Base-by-base conservation (phyloP, 768 basidiomycete species). In the Cystobasidium ongulense region DNA sequence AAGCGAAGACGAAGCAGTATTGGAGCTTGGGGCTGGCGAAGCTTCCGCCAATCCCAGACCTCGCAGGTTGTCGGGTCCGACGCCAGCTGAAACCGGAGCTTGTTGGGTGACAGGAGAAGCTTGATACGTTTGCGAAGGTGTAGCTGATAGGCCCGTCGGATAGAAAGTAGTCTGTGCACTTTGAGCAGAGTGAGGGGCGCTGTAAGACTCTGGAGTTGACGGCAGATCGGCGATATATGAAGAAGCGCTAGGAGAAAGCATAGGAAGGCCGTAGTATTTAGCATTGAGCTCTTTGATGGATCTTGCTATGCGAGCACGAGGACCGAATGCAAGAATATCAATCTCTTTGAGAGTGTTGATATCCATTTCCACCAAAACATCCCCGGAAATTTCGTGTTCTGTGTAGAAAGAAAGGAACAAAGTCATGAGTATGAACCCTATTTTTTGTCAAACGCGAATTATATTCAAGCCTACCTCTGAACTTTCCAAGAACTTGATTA, bases 301-400 rank as follows among this genome's bases (percentile, higher is more conserved):
- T 76, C 95, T 93, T 29, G 90, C 88, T 71, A 99, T 93, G 70
- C 91, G 88, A 81, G 91, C 85, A 21, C 96, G 90, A 80, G 96
- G 96, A 15, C 96, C 96, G 77, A 95, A 96, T 1, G 92, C 92
- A 78, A 85, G 83, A 76, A 99, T 92, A 27, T 93, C 96, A 66
- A 99, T 89, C 82, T 98, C 94, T 83, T 98, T 98, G 78, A 99
- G 88, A 18, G 96, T 85, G 78, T 89, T 89, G 68, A 88, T 87
- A 75, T 97, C 92, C 74, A 98, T 89, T 78, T 96, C 95, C 70
- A 98, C 87, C 7, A 99, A 86, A 36, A 98, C 91, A 78, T 99
- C 96, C 23, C 96, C 96, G 0, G 93, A 91, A 67, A 99, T 98
- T 83, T 99, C 96, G 87, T 99, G 93, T 82, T 98, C 95, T 93